Conservation (phyloP, 192 early-diverging fungal genomes). For the Coemansia sp. region DNA sequence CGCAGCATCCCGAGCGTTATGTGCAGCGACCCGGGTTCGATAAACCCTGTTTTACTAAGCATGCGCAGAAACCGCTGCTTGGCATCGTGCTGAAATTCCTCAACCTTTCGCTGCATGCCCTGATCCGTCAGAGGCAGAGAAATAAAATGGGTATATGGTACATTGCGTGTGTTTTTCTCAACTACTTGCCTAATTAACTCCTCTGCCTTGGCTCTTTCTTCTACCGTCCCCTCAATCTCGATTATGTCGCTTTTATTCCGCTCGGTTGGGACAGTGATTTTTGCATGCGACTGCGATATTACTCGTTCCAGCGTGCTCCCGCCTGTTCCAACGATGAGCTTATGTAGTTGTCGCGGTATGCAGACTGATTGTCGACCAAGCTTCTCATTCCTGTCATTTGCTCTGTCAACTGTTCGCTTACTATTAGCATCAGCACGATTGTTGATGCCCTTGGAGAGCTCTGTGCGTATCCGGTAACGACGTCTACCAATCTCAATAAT, state of each 20-base stretch:
- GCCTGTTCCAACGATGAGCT: constrained; percentile 8
- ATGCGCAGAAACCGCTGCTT: not conserved
- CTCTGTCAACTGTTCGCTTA: no score
- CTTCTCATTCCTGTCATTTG: no score
- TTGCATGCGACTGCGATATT: constrained; percentile 12
- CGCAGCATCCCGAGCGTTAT: constrained; percentile 49
- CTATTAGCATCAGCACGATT: not conserved
- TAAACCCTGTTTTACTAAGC: constrained; percentile 7
- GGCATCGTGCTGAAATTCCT: constrained; percentile 16
- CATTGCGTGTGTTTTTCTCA: constrained; percentile 11
- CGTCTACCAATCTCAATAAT: constrained; percentile 21
- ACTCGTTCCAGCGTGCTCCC: constrained; percentile 6
- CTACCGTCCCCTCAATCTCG: constrained; percentile 21
- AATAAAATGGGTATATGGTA: constrained; percentile 45
- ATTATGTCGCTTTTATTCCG: constrained; percentile 14
- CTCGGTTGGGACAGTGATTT: constrained; percentile 23
- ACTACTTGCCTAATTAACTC: constrained; percentile 20
- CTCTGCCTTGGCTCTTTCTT: constrained; percentile 11
- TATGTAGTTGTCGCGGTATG: constrained; percentile 26
- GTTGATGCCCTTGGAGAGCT: constrained; percentile 1
- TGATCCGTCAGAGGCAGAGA: constrained; percentile 27
- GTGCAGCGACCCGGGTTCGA: constrained; percentile 24
- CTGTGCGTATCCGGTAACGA: constrained; percentile 19
- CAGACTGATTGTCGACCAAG: not conserved
- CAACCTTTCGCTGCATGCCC: constrained; percentile 28